Evolutionary conservation across 2,329 filamentous ascomycete genomes (phyloP), one percentile per base, ranked within the genome.

Genomic region (Setomelanomma holmii): DNA sequence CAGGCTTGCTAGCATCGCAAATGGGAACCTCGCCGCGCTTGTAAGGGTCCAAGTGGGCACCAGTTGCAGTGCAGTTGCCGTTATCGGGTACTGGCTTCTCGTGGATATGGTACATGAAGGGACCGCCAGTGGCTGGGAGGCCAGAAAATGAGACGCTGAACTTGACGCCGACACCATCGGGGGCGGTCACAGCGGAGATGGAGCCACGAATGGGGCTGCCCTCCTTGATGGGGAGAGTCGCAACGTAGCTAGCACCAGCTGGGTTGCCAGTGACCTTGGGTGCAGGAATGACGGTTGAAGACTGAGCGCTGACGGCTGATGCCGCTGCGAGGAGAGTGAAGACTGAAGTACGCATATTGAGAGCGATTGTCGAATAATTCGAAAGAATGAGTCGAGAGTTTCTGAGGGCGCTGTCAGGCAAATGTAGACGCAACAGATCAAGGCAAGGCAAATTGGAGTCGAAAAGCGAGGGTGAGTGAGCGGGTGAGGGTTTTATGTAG

Each of bases 81-180:
- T 75, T 67, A 2, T 68, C 52, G 5, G 72, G 72, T 23, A 80
- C 69, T 2, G 76, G 71, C 61, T 72, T 73, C 53, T 75, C 69
- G 68, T 80, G 76, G 56, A 80, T 67, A 66, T 79, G 75, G 71
- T 80, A 80, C 54, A 75, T 67, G 68, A 79, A 80, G 8, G 78
- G 78, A 27, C 78, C 77, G 20, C 76, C 76, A 41, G 69, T 63
- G 12, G 58, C 48, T 16, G 78, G 78, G 16, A 81, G 67, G 41
- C 75, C 75, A 45, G 64, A 60, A 53, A 81, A 58, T 46, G 70
- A 71, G 54, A 80, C 60, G 33, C 69, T 60, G 49, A 80, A 74
- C 45, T 69, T 60, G 47, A 77, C 74, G 30, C 78, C 78, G 22
- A 66, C 70, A 46, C 74, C 78, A 45, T 73, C 65, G 16, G 67